Evolutionary conservation across 192 early-diverging fungal genomes (phyloP), one percentile per base, ranked within the genome.

Genomic region (Backusella circina): DNA sequence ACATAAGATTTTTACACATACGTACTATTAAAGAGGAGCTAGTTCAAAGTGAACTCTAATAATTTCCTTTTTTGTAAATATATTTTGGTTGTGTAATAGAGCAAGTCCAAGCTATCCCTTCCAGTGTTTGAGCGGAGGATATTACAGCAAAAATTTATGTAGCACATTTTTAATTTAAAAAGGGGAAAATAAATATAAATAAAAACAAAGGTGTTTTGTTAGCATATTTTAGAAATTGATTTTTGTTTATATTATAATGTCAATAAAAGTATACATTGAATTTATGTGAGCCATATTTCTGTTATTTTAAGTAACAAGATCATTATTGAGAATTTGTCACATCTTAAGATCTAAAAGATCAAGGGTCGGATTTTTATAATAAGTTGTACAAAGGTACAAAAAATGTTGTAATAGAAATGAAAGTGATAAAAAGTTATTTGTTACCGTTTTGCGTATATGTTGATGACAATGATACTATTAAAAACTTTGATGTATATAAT

Each of bases 41-140:
- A 16, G 16, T 16, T 4, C 39, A 41, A 41, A 41, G 39, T 3
- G 16, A 41, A 41, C 15, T 41, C 39, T 41, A 41, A 16, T 41
- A 16, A 3, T 41, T 4, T 41, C 39, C 39, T 41, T 41, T 41
- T 41, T 41, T 41, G 15, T 41, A 38, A 38, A 38, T 38, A n/a
- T n/a, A n/a, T n/a, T n/a, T n/a, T n/a, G n/a, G n/a, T 83, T 30
- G 89, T 92, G 10, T 41, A 41, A 7, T 0, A 37, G 39, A 41
- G 13, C 39, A 41, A 16, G 3, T 16, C 39, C 21, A 3, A 57
- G 21, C 6, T 12, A 57, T 26, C 26, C 51, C 3, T 26, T 57
- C 51, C 3, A 57, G 26, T 23, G 12, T 9, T 57, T 12, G 51
- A 26, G 51, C 51, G 51, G 51, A 57, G 51, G 51, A 57, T 23